These are phyloP conservation scores for Annulohypoxylon nitens DNA, from an alignment of 495 filamentous ascomycete species.

Conservation along the genomic window DNA sequence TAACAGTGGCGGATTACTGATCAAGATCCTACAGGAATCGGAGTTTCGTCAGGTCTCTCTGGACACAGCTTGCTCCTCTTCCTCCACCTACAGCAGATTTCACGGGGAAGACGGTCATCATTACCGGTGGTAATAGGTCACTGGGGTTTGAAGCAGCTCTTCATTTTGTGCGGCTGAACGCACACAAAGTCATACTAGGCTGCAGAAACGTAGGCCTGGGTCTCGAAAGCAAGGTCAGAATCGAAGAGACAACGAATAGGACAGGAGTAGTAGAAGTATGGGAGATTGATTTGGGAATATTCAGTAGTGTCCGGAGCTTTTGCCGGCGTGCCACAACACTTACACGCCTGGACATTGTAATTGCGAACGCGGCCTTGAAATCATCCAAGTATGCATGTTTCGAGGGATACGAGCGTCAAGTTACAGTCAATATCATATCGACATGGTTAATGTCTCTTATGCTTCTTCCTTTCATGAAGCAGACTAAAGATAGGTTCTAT, in stretches of 20 bases:
- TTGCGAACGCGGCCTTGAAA: conserved; percentile 62
- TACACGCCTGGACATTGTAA: conserved; percentile 58
- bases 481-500: not conserved
- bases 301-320: conserved; percentile 57
- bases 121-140: conserved; percentile 66
- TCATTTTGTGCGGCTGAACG: conserved; percentile 57
- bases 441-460: conserved; percentile 56
- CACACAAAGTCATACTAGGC: conserved; percentile 60
- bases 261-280: conserved; percentile 59
- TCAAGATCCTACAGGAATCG: no score
- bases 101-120: conserved; percentile 46
- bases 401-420: conserved; percentile 56
- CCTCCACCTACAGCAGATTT: not conserved
- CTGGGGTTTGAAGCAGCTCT: conserved; percentile 62
- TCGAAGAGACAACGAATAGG: conserved; percentile 37
- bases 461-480: conserved; percentile 5
- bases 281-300: conserved; percentile 62
- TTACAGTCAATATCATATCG: conserved; percentile 62
- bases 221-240: conserved; percentile 53
- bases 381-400: conserved; percentile 34
- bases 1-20: no score
- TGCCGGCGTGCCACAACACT: conserved; percentile 53
- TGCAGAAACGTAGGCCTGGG: conserved; percentile 59
- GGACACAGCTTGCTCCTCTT: not conserved
- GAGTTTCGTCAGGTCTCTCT: no score